phyloP scores from a whole-genome alignment of 208 protist genomes.

The Blastocrithidia nonstop region DNA sequence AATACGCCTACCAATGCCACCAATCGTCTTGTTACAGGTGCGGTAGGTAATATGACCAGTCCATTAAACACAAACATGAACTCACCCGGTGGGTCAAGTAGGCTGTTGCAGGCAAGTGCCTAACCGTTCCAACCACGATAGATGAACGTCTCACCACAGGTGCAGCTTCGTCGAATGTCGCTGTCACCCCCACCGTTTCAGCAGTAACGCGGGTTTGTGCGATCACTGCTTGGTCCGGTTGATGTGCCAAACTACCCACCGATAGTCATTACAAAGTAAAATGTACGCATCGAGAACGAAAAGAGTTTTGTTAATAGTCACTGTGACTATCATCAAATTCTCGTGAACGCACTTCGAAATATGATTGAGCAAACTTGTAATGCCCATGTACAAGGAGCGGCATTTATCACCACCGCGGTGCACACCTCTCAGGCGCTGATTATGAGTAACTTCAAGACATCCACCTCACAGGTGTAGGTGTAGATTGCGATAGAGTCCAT shows the following conservation, averaged over 20 bases:
- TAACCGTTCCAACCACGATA: constrained; percentile 80
- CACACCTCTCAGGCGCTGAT: constrained; percentile 86
- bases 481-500: constrained; percentile 52
- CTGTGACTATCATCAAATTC: constrained; percentile 12
- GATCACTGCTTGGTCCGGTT: constrained; percentile 10
- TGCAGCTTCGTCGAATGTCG: constrained; percentile 3
- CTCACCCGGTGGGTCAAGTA: background rate
- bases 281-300: constrained; percentile 22
- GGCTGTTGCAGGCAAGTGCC: constrained; percentile 62
- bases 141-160: constrained; percentile 4
- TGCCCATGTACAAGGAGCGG: constrained; percentile 84
- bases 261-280: constrained; percentile 32
- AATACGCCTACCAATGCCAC: no score
- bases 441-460: constrained; percentile 94
- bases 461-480: constrained; percentile 67
- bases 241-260: constrained; percentile 17
- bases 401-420: constrained; percentile 89
- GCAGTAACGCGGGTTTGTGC: background rate
- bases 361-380: constrained; percentile 82
- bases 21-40: no score
- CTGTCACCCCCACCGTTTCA: no score
- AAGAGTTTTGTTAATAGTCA: constrained; percentile 10
- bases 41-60: no score
- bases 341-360: constrained; percentile 58
- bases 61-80: no score